Evolutionary conservation across 1,284 basidiomycete genomes (phyloP), one percentile per base, ranked within the genome.

Genomic region (Tilletia caries): DNA sequence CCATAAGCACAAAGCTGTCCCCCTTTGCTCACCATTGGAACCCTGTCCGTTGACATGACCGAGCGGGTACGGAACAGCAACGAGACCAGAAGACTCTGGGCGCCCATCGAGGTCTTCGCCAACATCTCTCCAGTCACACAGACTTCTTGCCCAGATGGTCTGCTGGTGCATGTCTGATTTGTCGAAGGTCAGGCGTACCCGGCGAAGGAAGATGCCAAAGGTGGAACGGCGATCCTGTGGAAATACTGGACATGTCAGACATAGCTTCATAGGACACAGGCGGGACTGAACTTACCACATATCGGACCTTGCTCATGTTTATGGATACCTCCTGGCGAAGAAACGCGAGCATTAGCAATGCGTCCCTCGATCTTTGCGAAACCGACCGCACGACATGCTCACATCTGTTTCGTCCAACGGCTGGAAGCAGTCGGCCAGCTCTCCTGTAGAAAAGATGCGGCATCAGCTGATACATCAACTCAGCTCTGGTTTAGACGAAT

Each of bases 141-240:
- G 18, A 25, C 18, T 62, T 29, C 23, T 62, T 10, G 58, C 58
- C 58, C 58, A 62, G 4, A 29, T 13, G 18, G 32, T 20, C 15
- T 62, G 58, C n/a, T 62, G 58, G 32, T 62, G 58, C 32, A 62
- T 20, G 10, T 62, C 58, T 23, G 58, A 10, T 29, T 62, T 62
- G 33, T 62, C 58, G 33, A 34, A 62, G 18, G 58, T 62, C 15
- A 62, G 12, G 15, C 58, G 32, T 3, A 23, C 29, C 20, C 58
- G 27, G 32, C 58, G 29, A 15, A 62, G 33, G 58, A 33, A 62
- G 29, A 62, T 34, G 18, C 58, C 58, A 4, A 62, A 34, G 10
- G 58, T 62, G 2, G 58, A 62, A 6, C 58, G 58, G 18, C 58
- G 58, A 29, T 62, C 58, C 58, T 62, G 33, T 34, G 3, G 18